A percentile compares a stretch with the other conserved stretches of the same genome.
Evolutionary conservation across 768 basidiomycete species (phyloP).

Genomic region (Lactarius akahatsu): DNA sequence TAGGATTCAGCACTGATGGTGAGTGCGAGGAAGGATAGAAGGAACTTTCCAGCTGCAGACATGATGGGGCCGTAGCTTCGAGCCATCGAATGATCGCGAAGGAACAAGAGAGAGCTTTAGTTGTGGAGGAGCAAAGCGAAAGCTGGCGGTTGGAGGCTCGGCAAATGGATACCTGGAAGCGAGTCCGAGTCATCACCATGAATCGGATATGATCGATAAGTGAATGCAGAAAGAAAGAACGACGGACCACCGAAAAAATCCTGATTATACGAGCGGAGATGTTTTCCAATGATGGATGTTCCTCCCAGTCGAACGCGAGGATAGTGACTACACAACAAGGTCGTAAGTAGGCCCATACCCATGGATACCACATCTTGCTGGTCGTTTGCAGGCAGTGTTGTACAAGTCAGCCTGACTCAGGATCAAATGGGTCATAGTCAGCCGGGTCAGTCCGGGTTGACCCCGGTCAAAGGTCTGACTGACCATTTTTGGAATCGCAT

Average conservation of each 20-base stretch:
- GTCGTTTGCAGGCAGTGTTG: no score
- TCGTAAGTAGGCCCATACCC: background rate
- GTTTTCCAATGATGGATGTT: slow-evolving; percentile 32
- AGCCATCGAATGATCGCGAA: slow-evolving; percentile 34
- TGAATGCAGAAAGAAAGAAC: background rate
- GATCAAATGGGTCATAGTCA: no score
- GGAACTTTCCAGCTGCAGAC: slow-evolving; percentile 33
- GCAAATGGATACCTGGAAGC: slow-evolving; percentile 39
- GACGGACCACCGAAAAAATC: slow-evolving; percentile 37
- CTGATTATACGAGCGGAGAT: slow-evolving; percentile 22
- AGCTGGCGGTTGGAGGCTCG: slow-evolving; percentile 35
- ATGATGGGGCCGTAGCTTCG: slow-evolving; percentile 34
- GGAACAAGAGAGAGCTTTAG: slow-evolving; percentile 28
- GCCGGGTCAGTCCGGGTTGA: no score
- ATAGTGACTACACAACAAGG: background rate
- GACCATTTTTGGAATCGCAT: no score
- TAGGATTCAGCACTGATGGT: background rate
- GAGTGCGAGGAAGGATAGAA: background rate
- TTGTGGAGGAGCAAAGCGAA: slow-evolving; percentile 35
- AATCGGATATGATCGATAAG: background rate
- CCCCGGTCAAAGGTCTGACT: no score
- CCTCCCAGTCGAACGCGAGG: slow-evolving; percentile 30
- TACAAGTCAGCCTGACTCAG: no score
- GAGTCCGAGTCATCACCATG: background rate
- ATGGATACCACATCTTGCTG: background rate